Evolutionary conservation across 805 yeast species (phyloP).

Genomic region (Candida hispaniensis): DNA sequence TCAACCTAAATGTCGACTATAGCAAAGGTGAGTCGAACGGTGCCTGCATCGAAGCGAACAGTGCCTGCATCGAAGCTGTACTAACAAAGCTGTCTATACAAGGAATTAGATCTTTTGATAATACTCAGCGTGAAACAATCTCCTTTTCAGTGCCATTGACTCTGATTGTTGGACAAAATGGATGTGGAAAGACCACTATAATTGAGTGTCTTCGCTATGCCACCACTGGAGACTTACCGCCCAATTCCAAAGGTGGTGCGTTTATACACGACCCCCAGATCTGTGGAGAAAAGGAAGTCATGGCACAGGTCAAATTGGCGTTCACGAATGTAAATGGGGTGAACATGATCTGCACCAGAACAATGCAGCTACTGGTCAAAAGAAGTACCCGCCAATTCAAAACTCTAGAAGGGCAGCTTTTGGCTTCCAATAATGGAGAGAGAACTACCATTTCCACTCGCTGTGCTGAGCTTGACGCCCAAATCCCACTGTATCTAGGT

Average conservation of each 20-base stretch:
- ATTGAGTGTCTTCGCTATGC: slow-evolving; percentile 90
- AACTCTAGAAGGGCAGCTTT: slow-evolving; percentile 81
- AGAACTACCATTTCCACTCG: slow-evolving; percentile 68
- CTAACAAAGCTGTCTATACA: slow-evolving; percentile 50
- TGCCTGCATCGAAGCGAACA: not conserved
- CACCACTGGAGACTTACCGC: slow-evolving; percentile 93
- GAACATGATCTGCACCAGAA: slow-evolving; percentile 76
- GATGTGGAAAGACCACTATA: slow-evolving; percentile 92
- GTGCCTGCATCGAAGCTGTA: too few relatives aligned
- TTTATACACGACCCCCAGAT: slow-evolving; percentile 83
- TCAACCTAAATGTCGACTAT: not conserved
- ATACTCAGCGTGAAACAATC: slow-evolving; percentile 73
- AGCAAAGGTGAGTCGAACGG: not conserved
- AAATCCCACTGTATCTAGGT: slow-evolving; percentile 72
- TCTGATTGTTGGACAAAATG: slow-evolving; percentile 88
- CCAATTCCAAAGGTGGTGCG: slow-evolving; percentile 92
- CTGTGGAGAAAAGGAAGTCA: slow-evolving; percentile 56
- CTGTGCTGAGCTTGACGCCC: slow-evolving; percentile 70
- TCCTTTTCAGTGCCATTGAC: slow-evolving; percentile 87
- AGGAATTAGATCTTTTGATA: slow-evolving; percentile 86
- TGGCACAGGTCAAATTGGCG: slow-evolving; percentile 85
- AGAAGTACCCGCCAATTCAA: slow-evolving; percentile 63
- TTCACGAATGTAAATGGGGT: slow-evolving; percentile 62
- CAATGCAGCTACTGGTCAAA: slow-evolving; percentile 63
- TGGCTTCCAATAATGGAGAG: slow-evolving; percentile 49